Percentiles rank a stretch among this genome's conserved stretches.
These are phyloP conservation scores for Cyclocybe aegerita DNA, from an alignment of 768 basidiomycete species.

Conservation along the genomic window DNA sequence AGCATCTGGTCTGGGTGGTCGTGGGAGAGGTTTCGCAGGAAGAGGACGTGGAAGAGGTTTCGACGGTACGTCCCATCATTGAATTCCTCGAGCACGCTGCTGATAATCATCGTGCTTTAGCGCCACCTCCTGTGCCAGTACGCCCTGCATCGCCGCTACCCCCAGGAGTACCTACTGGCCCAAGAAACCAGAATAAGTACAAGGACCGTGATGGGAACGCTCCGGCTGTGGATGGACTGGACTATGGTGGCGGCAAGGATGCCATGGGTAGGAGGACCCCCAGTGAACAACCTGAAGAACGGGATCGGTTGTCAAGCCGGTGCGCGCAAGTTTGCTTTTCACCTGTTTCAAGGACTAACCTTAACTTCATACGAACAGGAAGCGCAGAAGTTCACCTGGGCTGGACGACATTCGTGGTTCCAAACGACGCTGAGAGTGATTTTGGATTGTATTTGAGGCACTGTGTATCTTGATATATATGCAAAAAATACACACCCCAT, in stretches of 20 bases:
- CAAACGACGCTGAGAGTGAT: conserved; percentile 58
- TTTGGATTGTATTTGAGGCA: background rate
- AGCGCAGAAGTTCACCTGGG: conserved; percentile 72
- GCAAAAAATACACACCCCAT: conserved; percentile 12
- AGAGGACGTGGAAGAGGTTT: conserved; percentile 44
- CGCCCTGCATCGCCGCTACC: conserved; percentile 84
- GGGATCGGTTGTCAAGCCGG: conserved; percentile 49
- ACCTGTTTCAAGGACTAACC: background rate
- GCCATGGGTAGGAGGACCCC: conserved; percentile 59
- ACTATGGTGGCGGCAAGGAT: conserved; percentile 56
- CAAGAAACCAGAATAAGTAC: conserved; percentile 86
- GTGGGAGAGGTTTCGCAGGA: conserved; percentile 39
- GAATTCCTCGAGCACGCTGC: conserved; percentile 8
- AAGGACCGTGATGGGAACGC: conserved; percentile 87
- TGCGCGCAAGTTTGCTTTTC: conserved; percentile 24
- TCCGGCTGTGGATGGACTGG: conserved; percentile 84
- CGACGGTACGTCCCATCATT: conserved; percentile 31
- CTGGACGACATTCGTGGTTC: conserved; percentile 67
- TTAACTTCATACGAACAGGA: conserved; percentile 37
- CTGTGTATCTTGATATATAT: conserved; percentile 8
- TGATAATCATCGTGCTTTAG: conserved; percentile 12
- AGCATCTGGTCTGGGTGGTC: conserved; percentile 34
- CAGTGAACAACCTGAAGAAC: conserved; percentile 68
- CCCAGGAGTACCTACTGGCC: conserved; percentile 85
- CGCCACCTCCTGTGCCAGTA: conserved; percentile 52